Evolutionary conservation across 352 stramenopile species (phyloP).

Genomic region (Phytophthora citricola): DNA sequence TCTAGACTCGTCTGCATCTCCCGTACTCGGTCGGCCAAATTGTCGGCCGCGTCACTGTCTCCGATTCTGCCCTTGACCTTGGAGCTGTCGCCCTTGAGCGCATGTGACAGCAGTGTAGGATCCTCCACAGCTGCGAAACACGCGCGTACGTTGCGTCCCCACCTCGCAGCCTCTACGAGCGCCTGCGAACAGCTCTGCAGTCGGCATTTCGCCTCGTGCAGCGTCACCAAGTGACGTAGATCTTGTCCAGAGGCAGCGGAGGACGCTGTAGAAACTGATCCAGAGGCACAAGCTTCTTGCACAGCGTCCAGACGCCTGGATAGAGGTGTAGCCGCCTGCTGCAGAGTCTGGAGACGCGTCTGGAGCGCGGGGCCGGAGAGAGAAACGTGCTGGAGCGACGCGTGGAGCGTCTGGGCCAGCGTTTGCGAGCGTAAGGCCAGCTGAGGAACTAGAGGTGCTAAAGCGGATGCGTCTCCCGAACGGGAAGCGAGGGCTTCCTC

Average conservation of each 20-base stretch:
- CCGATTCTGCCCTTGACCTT: conserved; percentile 1
- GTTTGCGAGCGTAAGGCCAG: conserved; percentile 69
- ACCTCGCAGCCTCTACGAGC: conserved; percentile 73
- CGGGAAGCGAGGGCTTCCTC: conserved; percentile 64
- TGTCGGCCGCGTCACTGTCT: conserved; percentile 11
- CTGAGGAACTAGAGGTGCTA: conserved; percentile 59
- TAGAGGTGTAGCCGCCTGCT: conserved; percentile 51
- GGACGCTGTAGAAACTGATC: conserved; percentile 1
- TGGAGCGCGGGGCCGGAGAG: conserved; percentile 58
- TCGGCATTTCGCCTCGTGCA: conserved; percentile 74
- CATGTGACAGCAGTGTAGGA: conserved; percentile 26
- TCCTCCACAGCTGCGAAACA: conserved; percentile 61
- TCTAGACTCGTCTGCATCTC: conserved; percentile 75
- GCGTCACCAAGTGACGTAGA: conserved; percentile 61
- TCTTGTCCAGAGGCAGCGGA: conserved; percentile 23
- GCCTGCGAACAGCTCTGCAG: conserved; percentile 69
- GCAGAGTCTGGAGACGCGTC: conserved; percentile 56
- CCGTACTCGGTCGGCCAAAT: conserved; percentile 54
- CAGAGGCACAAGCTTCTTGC: conserved; percentile 33
- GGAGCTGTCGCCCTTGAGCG: conserved; percentile 10
- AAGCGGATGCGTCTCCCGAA: conserved; percentile 31
- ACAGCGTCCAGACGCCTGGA: conserved; percentile 50
- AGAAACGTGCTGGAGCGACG: conserved; percentile 66
- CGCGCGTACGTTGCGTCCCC: conserved; percentile 67
- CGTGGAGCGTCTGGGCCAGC: conserved; percentile 61